Evolutionary conservation across 1,139 yeast genomes (phyloP), one percentile per base, ranked within the genome.

Genomic region (Yamadazyma conglobata): DNA sequence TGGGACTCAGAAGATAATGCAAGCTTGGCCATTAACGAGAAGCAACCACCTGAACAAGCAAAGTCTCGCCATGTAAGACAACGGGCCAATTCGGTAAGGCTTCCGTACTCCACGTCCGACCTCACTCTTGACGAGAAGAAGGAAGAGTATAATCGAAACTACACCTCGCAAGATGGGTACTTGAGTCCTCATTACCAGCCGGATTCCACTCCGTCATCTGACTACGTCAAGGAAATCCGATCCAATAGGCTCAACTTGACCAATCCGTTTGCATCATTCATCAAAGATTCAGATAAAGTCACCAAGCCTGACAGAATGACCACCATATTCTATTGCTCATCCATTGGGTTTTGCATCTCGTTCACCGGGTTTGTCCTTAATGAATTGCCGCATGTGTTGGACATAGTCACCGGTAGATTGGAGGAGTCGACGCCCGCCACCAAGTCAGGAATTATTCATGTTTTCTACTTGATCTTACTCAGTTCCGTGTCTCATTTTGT

Each of bases 241-340:
- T 40, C 49, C 22, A 50, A 48, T 35, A 42, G 46, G 11, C 40
- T 41, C 11, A 38, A 25, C 10, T 27, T 46, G 12, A 35, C 40
- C 15, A 56, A 54, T 31, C 64, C 62, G 3, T 44, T 56, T 31
- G 51, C 52, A 18, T 38, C 35, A 10, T 33, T 48, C 24, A 32
- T 42, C 19, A 33, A 33, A 31, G 44, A 48, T 22, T 31, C 48
- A 5, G 47, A 52, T 22, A 46, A 42, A 28, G 38, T 49, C 13
- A 31, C 46, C 28, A 62, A 62, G 35, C 70, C 70, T 1, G 70
- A 63, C 43, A 59, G 59, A 38, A 50, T 64, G 45, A 58, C 68
- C 13, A 54, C 61, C 13, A 54, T 64, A n/a, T 50, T 64, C 23
- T 63, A 62, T 38, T 54, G 65, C 32, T 60, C 70, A 6, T 29